phyloP scores from a whole-genome alignment of 345 rosid genomes.

The Hibiscus tridactylites region DNA sequence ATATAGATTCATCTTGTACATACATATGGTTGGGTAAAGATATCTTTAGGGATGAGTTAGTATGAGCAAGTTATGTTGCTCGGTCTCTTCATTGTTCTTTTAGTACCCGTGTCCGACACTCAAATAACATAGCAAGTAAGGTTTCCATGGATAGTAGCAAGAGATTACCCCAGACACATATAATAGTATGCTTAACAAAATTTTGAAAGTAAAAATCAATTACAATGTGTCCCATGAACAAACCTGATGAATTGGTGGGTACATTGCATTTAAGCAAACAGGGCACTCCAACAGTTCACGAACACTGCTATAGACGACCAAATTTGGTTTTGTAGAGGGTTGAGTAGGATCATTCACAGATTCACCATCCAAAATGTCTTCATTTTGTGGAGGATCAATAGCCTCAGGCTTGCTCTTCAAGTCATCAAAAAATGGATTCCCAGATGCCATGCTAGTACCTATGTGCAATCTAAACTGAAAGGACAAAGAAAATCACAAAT shows the following conservation, averaged over 20 bases:
- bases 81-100: neutral
- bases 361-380: conserved; percentile 46
- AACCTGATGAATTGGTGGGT: conserved; percentile 91
- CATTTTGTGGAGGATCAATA: conserved; percentile 53
- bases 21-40: neutral
- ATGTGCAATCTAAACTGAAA: conserved; percentile 8
- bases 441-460: conserved; percentile 44
- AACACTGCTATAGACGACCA: conserved; percentile 61
- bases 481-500: neutral
- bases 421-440: conserved; percentile 48
- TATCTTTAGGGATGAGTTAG: neutral
- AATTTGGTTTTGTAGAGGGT: conserved; percentile 42
- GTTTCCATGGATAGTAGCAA: neutral
- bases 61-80: neutral
- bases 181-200: neutral
- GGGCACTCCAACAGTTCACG: conserved; percentile 82
- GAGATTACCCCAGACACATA: neutral
- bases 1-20: neutral
- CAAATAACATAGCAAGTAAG: neutral
- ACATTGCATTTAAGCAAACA: conserved; percentile 81
- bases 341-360: conserved; percentile 46
- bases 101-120: neutral
- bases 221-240: neutral
- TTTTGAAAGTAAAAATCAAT: neutral
- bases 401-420: conserved; percentile 56